phyloP scores from a whole-genome alignment of 1,284 basidiomycete species.

The Wolfiporia cocos region DNA sequence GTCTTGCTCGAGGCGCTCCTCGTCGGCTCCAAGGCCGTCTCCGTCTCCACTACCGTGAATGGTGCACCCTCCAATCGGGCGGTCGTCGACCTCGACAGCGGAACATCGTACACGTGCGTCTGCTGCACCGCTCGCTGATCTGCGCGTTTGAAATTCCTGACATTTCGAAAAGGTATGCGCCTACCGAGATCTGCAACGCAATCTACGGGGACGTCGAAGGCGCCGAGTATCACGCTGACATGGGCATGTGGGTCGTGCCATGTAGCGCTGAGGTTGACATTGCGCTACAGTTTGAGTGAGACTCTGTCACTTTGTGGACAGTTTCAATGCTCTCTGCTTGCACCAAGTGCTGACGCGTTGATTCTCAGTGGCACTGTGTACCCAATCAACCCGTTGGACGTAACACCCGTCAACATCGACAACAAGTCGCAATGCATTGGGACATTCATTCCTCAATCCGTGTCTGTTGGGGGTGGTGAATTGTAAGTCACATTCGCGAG shows the following conservation, averaged over 20 bases:
- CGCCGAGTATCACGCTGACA: slow-evolving; percentile 42
- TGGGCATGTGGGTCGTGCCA: slow-evolving; percentile 63
- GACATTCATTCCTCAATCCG: slow-evolving; percentile 59
- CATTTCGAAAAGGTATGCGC: slow-evolving; percentile 46
- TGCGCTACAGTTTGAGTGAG: slow-evolving; percentile 69
- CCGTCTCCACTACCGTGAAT: slow-evolving; percentile 48
- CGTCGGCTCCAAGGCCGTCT: slow-evolving; percentile 42
- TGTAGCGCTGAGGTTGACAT: slow-evolving; percentile 68
- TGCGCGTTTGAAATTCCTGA: slow-evolving; percentile 1
- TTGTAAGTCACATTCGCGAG: slow-evolving; percentile 43
- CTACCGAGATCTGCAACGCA: slow-evolving; percentile 51
- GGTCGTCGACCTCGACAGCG: slow-evolving; percentile 69
- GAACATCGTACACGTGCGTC: slow-evolving; percentile 71
- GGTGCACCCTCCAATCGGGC: slow-evolving; percentile 60
- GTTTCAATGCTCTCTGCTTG: background rate
- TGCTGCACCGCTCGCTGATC: background rate
- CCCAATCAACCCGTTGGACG: slow-evolving; percentile 72
- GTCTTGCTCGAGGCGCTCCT: slow-evolving; percentile 67
- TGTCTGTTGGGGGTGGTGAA: slow-evolving; percentile 48
- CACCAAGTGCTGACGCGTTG: slow-evolving; percentile 1
- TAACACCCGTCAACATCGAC: slow-evolving; percentile 42
- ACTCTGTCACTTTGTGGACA: slow-evolving; percentile 20
- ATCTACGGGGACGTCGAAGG: slow-evolving; percentile 62
- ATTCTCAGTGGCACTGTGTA: slow-evolving; percentile 51
- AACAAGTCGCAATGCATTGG: slow-evolving; percentile 54